A percentile compares a stretch with the other conserved stretches of the same genome.
These are phyloP conservation scores for Ogataea methylovora DNA, from an alignment of 805 yeast genomes.

Conservation along the genomic window DNA sequence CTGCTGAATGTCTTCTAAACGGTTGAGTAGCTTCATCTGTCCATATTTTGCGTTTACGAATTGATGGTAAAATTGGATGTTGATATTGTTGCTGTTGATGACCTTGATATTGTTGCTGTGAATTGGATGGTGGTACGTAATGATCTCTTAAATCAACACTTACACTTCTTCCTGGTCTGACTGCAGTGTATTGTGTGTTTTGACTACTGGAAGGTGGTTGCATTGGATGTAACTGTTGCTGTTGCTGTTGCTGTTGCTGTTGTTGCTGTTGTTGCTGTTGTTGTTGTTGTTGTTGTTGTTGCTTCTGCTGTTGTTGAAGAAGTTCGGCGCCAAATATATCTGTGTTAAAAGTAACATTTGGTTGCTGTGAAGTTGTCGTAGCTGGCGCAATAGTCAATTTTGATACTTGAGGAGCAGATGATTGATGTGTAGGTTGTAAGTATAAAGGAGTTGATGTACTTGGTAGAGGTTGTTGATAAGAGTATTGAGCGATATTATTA, in stretches of 20 bases:
- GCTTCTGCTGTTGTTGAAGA: slow-evolving; percentile 2
- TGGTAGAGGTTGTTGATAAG: too few relatives aligned
- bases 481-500: too few relatives aligned
- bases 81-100: slow-evolving; percentile 3
- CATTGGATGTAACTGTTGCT: slow-evolving; percentile 7
- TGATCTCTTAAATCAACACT: slow-evolving; percentile 15
- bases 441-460: too few relatives aligned
- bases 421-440: too few relatives aligned
- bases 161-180: slow-evolving; percentile 13
- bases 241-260: slow-evolving; percentile 3
- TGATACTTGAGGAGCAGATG: too few relatives aligned
- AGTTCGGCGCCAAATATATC: slow-evolving; percentile 5
- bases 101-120: not conserved
- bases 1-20: slow-evolving; percentile 25
- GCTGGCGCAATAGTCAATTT: too few relatives aligned
- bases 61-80: slow-evolving; percentile 4
- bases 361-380: too few relatives aligned
- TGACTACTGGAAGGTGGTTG: slow-evolving; percentile 2
- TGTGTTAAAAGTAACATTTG: slow-evolving; percentile 8
- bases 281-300: not conserved
- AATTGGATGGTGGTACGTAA: not conserved
- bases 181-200: slow-evolving; percentile 3
- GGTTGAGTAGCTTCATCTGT: slow-evolving; percentile 18
- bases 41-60: slow-evolving; percentile 18
- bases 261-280: slow-evolving; percentile 4